Percentiles rank a stretch among this genome's conserved stretches.
phyloP scores from a whole-genome alignment of 805 yeast species.

The Nakazawaea wyomingensis region DNA sequence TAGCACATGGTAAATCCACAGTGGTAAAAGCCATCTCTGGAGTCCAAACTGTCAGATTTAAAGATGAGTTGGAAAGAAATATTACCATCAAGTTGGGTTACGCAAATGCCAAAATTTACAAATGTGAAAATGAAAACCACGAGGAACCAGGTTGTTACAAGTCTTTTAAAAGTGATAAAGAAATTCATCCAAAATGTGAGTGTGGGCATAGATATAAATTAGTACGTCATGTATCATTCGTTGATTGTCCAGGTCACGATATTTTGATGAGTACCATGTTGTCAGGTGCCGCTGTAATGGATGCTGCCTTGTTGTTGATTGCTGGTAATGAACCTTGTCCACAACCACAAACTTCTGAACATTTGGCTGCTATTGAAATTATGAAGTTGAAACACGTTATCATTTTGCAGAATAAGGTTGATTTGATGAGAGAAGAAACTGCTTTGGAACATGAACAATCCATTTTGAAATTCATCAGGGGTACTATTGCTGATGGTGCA shows the following conservation, averaged over 20 bases:
- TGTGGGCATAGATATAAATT: constrained; percentile 85
- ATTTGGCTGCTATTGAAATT: constrained; percentile 98
- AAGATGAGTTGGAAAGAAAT: constrained; percentile 98
- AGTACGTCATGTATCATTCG: constrained; percentile 96
- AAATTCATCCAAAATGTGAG: constrained; percentile 88
- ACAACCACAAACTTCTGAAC: constrained; percentile 99
- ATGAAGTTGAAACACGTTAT: constrained; percentile 97
- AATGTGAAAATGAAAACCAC: constrained; percentile 78
- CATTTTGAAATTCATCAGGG: constrained; percentile 86
- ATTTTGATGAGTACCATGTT: constrained; percentile 99
- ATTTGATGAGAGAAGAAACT: constrained; percentile 94
- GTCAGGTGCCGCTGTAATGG: constrained; percentile 99
- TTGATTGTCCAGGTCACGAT: constrained; percentile 99
- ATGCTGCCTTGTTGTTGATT: constrained; percentile 91
- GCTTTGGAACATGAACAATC: constrained; percentile 95
- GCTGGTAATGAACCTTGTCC: constrained; percentile 99
- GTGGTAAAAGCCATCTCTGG: constrained; percentile 97
- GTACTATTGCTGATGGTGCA: constrained; percentile 98
- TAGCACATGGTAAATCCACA: constrained; percentile 92
- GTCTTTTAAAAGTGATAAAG: constrained; percentile 92
- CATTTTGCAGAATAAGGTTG: constrained; percentile 96
- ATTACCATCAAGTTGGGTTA: constrained; percentile 98
- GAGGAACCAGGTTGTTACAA: constrained; percentile 94
- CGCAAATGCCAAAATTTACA: constrained; percentile 97
- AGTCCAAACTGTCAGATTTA: constrained; percentile 98